These are phyloP conservation scores for Hemisphaericaspora lyxosophila DNA, from an alignment of 1,139 yeast genomes.

Conservation along the genomic window DNA sequence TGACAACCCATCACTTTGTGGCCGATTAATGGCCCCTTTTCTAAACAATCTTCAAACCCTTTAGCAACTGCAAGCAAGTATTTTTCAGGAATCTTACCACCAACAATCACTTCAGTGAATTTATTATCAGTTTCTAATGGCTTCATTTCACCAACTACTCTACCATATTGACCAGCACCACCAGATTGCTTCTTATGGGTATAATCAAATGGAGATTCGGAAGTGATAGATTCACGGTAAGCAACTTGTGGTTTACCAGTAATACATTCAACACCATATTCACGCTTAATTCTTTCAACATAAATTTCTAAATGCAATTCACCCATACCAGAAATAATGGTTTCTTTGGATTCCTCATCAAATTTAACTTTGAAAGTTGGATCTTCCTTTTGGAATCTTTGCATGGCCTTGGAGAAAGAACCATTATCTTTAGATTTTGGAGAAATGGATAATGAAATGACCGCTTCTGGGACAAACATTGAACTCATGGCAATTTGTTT, in stretches of 20 bases:
- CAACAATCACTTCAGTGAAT: slow-evolving; percentile 86
- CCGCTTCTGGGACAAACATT: slow-evolving; percentile 98
- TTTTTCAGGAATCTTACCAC: slow-evolving; percentile 96
- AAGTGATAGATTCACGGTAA: slow-evolving; percentile 87
- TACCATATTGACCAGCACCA: slow-evolving; percentile 99
- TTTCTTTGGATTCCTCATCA: slow-evolving; percentile 91
- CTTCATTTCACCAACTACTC: slow-evolving; percentile 84
- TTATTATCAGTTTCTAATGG: slow-evolving; percentile 67
- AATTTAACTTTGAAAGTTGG: slow-evolving; percentile 94
- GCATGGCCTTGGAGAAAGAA: slow-evolving; percentile 88
- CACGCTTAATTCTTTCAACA: slow-evolving; percentile 97
- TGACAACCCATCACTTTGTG: slow-evolving; percentile 89
- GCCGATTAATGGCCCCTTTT: slow-evolving; percentile 96
- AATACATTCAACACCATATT: slow-evolving; percentile 90
- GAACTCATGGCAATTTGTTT: slow-evolving; percentile 88
- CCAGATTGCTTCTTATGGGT: slow-evolving; percentile 98
- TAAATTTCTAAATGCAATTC: slow-evolving; percentile 95
- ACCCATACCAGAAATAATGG: slow-evolving; percentile 98
- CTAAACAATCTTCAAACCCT: slow-evolving; percentile 93
- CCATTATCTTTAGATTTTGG: slow-evolving; percentile 89
- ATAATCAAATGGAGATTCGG: slow-evolving; percentile 78
- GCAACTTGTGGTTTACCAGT: slow-evolving; percentile 99
- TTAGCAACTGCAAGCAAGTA: slow-evolving; percentile 91
- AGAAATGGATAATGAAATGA: slow-evolving; percentile 84
- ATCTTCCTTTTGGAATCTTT: slow-evolving; percentile 96